These are phyloP conservation scores for Globisporangium splendens DNA, from an alignment of 352 stramenopile species.

Conservation along the genomic window DNA sequence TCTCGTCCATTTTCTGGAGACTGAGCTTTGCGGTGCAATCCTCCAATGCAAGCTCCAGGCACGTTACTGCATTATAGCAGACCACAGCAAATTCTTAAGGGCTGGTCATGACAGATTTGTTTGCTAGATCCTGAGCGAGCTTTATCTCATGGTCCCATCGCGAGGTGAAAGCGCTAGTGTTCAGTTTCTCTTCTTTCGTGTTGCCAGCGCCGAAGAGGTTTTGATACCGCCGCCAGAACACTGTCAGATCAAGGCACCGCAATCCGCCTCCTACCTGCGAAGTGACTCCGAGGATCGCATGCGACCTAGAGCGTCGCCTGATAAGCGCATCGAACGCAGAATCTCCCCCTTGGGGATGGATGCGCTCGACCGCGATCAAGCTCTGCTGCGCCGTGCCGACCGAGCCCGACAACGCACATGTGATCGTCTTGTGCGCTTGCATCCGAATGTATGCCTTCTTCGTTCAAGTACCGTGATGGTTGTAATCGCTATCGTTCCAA, in stretches of 20 bases:
- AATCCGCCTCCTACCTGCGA: too few species aligned
- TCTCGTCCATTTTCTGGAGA: slow-evolving; percentile 14
- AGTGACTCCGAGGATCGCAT: too few species aligned
- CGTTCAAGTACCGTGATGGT: too few species aligned
- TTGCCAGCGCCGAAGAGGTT: slow-evolving; percentile 35
- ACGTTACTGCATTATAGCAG: background rate
- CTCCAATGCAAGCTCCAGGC: slow-evolving; percentile 15
- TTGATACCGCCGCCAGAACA: slow-evolving; percentile 13
- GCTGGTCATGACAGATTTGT: background rate
- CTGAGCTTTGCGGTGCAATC: slow-evolving; percentile 14
- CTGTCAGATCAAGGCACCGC: background rate
- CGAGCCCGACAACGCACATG: too few species aligned
- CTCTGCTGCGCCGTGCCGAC: too few species aligned
- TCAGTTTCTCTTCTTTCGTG: slow-evolving; percentile 26
- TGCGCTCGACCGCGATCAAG: too few species aligned
- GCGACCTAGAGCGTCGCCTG: too few species aligned
- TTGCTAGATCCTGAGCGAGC: slow-evolving; percentile 9
- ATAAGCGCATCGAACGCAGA: too few species aligned
- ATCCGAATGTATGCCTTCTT: too few species aligned
- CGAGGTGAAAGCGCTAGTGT: background rate
- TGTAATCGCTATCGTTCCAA: too few species aligned
- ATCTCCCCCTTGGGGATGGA: too few species aligned
- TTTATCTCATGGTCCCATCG: slow-evolving; percentile 18
- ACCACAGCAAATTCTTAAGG: background rate
- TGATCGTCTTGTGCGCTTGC: too few species aligned